phyloP scores from a whole-genome alignment of 1,139 yeast species.

The Pneumocystis murina region DNA sequence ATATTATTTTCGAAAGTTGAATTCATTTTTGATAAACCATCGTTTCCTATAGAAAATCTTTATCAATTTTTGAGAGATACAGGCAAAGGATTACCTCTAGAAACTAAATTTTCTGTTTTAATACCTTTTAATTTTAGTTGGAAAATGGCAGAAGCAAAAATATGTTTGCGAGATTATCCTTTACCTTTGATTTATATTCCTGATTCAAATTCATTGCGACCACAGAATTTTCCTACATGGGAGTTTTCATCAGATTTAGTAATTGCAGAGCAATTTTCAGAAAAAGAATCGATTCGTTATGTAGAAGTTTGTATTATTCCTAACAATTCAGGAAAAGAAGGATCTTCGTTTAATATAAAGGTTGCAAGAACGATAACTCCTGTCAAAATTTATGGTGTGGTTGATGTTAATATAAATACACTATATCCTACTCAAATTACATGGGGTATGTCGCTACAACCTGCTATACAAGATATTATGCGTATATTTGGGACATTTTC shows the following conservation, averaged over 20 bases:
- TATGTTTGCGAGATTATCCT: conserved; percentile 55
- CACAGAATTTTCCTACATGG: conserved; percentile 20
- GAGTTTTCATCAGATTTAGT: conserved; percentile 28
- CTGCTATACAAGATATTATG: conserved; percentile 73
- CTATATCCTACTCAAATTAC: conserved; percentile 50
- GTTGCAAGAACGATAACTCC: conserved; percentile 68
- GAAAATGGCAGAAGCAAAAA: conserved; percentile 36
- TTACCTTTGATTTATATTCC: conserved; percentile 38
- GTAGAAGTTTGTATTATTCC: conserved; percentile 52
- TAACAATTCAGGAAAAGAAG: conserved; percentile 26
- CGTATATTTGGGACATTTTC: conserved; percentile 69
- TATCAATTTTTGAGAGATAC: conserved; percentile 48
- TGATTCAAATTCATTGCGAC: conserved; percentile 21
- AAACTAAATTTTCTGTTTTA: conserved; percentile 50
- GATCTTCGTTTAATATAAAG: conserved; percentile 36
- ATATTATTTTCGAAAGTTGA: conserved; percentile 44
- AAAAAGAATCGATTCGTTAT: conserved; percentile 36
- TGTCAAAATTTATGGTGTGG: conserved; percentile 54
- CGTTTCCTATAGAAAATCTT: conserved; percentile 38
- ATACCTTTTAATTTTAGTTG: conserved; percentile 46
- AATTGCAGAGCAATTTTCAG: conserved; percentile 38
- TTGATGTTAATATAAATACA: conserved; percentile 43
- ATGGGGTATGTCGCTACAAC: conserved; percentile 78
- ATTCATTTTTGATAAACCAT: conserved; percentile 39
- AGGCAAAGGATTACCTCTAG: conserved; percentile 73